phyloP scores from a whole-genome alignment of 176 grass and related monocot species.

The Dendrocalamus sinicus region DNA sequence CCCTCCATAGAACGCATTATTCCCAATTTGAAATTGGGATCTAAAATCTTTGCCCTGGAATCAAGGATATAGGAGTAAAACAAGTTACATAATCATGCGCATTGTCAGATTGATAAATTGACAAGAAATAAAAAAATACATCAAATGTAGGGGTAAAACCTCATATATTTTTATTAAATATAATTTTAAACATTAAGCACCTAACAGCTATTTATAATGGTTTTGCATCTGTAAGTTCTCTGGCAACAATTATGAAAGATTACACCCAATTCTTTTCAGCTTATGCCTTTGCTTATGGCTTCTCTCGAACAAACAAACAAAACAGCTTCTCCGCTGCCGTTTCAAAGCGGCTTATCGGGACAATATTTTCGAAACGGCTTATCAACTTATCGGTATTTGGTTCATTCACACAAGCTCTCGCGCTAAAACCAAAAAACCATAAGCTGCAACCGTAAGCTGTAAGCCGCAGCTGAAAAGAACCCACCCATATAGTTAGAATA shows the following conservation, averaged over 20 bases:
- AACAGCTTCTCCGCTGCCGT: too few relatives aligned
- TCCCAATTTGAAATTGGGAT: slow-evolving; percentile 66
- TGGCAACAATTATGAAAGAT: neutral
- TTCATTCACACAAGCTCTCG: too few relatives aligned
- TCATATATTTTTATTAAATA: neutral
- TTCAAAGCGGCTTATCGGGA: too few relatives aligned
- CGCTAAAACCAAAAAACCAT: too few relatives aligned
- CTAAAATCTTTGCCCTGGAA: slow-evolving; percentile 78
- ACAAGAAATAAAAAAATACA: neutral
- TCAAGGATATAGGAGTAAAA: slow-evolving; percentile 13
- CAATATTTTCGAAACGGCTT: too few relatives aligned
- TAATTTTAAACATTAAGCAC: slow-evolving; percentile 6
- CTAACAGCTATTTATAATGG: neutral
- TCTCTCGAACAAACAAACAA: too few relatives aligned
- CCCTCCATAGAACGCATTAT: slow-evolving; percentile 62
- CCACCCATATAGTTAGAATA: slow-evolving; percentile 11
- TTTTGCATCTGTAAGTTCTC: slow-evolving; percentile 20
- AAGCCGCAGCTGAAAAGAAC: too few relatives aligned
- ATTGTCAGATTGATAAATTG: slow-evolving; percentile 15
- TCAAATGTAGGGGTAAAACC: neutral
- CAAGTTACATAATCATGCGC: slow-evolving; percentile 29
- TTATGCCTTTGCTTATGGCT: too few relatives aligned
- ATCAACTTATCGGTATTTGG: too few relatives aligned
- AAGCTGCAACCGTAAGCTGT: too few relatives aligned
- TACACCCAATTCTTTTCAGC: too few relatives aligned